Percentiles rank a stretch among this genome's conserved stretches.
Evolutionary conservation across 495 filamentous ascomycete species (phyloP).

Genomic region (Chaetomium cochliodes): DNA sequence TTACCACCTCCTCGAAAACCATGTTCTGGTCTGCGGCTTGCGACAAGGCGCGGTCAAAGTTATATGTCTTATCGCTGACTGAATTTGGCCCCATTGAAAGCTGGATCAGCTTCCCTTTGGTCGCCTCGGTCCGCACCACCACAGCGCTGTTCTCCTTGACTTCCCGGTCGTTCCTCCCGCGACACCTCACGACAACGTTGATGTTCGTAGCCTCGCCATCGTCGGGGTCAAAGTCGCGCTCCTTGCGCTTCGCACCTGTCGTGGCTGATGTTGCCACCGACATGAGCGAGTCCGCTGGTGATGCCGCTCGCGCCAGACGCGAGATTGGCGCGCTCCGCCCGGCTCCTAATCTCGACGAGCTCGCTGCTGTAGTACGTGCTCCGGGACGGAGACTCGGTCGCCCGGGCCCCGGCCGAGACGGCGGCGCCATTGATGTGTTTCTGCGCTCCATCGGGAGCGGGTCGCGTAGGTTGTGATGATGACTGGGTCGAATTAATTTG

Average conservation of each 20-base stretch:
- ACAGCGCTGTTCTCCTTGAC: conserved; percentile 90
- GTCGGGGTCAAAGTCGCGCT: conserved; percentile 74
- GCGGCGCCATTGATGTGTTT: conserved; percentile 30
- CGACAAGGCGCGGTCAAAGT: conserved; percentile 96
- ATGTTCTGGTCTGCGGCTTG: conserved; percentile 90
- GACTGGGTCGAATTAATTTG: not conserved
- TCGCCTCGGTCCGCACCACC: conserved; percentile 80
- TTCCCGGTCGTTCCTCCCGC: conserved; percentile 89
- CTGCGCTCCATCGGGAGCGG: conserved; percentile 38
- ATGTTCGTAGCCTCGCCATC: conserved; percentile 87
- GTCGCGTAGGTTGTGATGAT: conserved; percentile 19
- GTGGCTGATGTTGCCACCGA: conserved; percentile 55
- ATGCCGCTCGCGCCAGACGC: conserved; percentile 46
- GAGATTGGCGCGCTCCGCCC: conserved; percentile 30
- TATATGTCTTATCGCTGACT: conserved; percentile 92
- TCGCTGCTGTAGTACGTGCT: conserved; percentile 14
- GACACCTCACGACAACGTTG: conserved; percentile 91
- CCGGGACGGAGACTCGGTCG: conserved; percentile 37
- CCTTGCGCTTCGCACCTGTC: conserved; percentile 68
- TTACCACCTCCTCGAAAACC: conserved; percentile 91
- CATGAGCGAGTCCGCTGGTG: conserved; percentile 63
- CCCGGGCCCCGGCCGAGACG: conserved; percentile 20
- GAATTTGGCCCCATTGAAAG: conserved; percentile 90
- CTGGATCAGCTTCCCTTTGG: conserved; percentile 77
- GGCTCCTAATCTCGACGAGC: conserved; percentile 17